Conservation (phyloP, 805 yeast species). For the Yarrowia sp. region DNA sequence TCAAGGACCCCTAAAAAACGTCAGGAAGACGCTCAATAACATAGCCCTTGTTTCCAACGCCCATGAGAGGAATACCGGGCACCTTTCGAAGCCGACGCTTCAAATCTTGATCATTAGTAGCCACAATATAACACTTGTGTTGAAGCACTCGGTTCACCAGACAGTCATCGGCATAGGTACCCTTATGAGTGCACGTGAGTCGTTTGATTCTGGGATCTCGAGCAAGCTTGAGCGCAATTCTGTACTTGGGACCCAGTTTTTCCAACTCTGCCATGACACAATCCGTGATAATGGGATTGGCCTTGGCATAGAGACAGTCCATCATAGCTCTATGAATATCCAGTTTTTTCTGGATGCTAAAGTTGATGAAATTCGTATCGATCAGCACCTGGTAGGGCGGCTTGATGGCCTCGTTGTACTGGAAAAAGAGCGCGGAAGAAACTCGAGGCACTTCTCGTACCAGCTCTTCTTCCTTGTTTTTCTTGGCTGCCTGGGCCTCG, state of each 20-base stretch:
- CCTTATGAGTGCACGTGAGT: constrained; percentile 85
- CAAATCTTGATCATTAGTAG: constrained; percentile 96
- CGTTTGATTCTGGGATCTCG: constrained; percentile 89
- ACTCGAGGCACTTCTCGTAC: constrained; percentile 84
- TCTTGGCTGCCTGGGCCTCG: constrained; percentile 40
- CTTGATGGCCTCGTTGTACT: constrained; percentile 85
- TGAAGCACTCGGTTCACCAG: constrained; percentile 88
- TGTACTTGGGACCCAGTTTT: constrained; percentile 88
- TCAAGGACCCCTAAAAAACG: constrained; percentile 43
- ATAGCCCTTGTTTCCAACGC: constrained; percentile 90
- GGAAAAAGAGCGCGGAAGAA: constrained; percentile 91
- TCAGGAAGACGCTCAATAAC: constrained; percentile 94
- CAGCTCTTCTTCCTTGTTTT: constrained; percentile 69
- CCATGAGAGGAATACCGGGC: constrained; percentile 95
- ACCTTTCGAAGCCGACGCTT: constrained; percentile 92
- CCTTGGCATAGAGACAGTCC: constrained; percentile 92
- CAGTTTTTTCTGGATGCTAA: constrained; percentile 91
- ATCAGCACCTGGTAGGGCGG: constrained; percentile 97
- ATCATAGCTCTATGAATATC: constrained; percentile 95
- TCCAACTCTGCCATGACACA: constrained; percentile 98
- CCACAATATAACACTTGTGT: constrained; percentile 95
- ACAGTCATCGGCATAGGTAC: constrained; percentile 98
- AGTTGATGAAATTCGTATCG: constrained; percentile 96
- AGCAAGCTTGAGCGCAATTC: constrained; percentile 90
- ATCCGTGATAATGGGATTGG: constrained; percentile 93